phyloP scores from a whole-genome alignment of 2,329 filamentous ascomycete genomes.

The Ceratocystis smalleyi region DNA sequence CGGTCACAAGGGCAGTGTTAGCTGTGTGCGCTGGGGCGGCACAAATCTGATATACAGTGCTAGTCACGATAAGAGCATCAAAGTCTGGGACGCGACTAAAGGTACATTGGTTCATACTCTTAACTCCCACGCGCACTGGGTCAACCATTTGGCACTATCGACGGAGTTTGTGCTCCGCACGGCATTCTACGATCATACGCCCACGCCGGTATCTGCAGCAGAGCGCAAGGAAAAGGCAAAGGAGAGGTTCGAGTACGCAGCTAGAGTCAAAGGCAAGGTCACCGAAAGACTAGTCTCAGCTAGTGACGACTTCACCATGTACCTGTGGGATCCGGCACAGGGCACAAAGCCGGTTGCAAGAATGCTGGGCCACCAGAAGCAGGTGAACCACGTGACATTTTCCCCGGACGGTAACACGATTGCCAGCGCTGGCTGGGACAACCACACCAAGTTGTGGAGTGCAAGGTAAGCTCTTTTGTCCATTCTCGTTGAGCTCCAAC shows the following conservation, averaged over 20 bases:
- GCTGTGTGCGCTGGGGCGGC: constrained; percentile 91
- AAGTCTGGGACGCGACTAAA: constrained; percentile 70
- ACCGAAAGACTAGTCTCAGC: constrained; percentile 79
- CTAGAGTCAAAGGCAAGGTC: constrained; percentile 57
- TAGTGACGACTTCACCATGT: constrained; percentile 92
- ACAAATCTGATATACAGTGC: constrained; percentile 67
- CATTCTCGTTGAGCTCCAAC: background rate
- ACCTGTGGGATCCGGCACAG: constrained; percentile 71
- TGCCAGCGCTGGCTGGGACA: constrained; percentile 82
- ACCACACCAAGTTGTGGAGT: constrained; percentile 86
- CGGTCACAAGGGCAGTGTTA: constrained; percentile 78
- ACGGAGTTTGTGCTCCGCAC: constrained; percentile 83
- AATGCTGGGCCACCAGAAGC: constrained; percentile 87
- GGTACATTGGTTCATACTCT: constrained; percentile 71
- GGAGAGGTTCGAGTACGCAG: constrained; percentile 72
- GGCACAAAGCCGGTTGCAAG: constrained; percentile 75
- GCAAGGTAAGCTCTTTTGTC: constrained; percentile 37
- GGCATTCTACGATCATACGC: constrained; percentile 69
- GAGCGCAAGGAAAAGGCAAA: constrained; percentile 60
- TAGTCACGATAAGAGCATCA: constrained; percentile 83
- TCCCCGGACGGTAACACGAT: constrained; percentile 79
- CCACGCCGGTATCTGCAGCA: constrained; percentile 29
- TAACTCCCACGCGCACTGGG: constrained; percentile 75
- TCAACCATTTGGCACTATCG: constrained; percentile 86
- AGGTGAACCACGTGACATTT: constrained; percentile 90